phyloP scores from a whole-genome alignment of 192 early-diverging fungal species.

The Spizellomyces punctatus region DNA sequence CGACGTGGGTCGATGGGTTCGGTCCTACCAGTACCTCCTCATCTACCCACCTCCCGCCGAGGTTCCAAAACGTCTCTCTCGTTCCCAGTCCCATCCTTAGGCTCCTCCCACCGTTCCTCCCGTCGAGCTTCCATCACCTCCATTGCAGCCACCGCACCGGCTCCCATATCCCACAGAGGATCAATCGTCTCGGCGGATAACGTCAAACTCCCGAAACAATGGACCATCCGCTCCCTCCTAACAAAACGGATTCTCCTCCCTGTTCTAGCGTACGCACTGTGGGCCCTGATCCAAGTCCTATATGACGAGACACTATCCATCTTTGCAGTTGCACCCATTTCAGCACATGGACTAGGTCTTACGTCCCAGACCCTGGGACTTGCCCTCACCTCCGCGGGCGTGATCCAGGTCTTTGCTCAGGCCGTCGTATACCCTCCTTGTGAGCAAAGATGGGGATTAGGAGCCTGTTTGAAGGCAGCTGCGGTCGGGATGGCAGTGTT shows the following conservation, averaged over 20 bases:
- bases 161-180: background rate
- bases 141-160: background rate
- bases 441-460: constrained; percentile 13
- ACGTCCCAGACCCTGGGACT: constrained; percentile 21
- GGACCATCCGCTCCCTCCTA: background rate
- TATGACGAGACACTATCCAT: constrained; percentile 50
- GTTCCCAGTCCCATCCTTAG: background rate
- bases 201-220: background rate
- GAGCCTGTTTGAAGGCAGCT: constrained; percentile 21
- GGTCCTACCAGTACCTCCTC: background rate
- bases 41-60: background rate
- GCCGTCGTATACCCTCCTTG: constrained; percentile 23
- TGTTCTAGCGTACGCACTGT: constrained; percentile 36
- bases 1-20: background rate
- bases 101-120: background rate
- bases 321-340: constrained; percentile 45
- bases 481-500: constrained; percentile 29
- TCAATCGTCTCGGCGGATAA: background rate
- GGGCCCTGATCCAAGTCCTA: constrained; percentile 44
- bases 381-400: constrained; percentile 25
- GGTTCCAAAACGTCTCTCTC: background rate
- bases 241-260: constrained; percentile 12
- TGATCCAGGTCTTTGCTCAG: constrained; percentile 26
- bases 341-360: constrained; percentile 34
- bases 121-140: background rate